phyloP scores from a whole-genome alignment of 2,329 filamentous ascomycete species.

The Diaporthe eres region DNA sequence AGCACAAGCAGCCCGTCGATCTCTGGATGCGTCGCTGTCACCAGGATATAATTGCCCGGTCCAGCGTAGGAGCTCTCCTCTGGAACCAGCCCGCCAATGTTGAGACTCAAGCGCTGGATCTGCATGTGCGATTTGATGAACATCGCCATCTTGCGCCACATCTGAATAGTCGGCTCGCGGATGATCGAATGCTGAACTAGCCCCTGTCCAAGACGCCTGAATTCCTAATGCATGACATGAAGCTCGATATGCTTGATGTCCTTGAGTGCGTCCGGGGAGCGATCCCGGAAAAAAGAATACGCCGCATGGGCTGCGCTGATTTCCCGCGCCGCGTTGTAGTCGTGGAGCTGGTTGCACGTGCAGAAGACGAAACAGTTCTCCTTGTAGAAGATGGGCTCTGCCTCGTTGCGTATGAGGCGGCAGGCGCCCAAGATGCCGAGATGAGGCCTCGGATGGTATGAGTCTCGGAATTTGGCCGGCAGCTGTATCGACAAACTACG shows the following conservation, averaged over 20 bases:
- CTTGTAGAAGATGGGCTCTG: neutral
- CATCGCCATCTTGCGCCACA: neutral
- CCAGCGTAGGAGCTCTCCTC: neutral
- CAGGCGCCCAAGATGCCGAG: neutral
- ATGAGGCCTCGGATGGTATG: neutral
- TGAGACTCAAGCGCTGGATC: neutral
- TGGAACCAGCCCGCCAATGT: neutral
- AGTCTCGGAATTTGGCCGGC: neutral
- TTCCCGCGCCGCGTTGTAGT: neutral
- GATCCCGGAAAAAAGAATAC: neutral
- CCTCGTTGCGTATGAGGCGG: neutral
- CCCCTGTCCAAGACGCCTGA: neutral
- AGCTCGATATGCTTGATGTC: neutral
- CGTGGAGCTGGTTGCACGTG: neutral
- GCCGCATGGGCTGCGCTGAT: neutral
- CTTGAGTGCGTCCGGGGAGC: neutral
- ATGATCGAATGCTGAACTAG: neutral
- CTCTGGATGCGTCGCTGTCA: neutral
- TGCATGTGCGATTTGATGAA: conserved; percentile 1
- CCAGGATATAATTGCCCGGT: neutral
- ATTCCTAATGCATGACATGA: neutral
- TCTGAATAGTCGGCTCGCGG: neutral
- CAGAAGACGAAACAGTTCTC: conserved; percentile 8
- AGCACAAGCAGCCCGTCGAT: neutral
- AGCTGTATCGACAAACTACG: too few relatives aligned